These are phyloP conservation scores for Auriscalpium microsporum DNA, from an alignment of 768 basidiomycete genomes.

Conservation along the genomic window DNA sequence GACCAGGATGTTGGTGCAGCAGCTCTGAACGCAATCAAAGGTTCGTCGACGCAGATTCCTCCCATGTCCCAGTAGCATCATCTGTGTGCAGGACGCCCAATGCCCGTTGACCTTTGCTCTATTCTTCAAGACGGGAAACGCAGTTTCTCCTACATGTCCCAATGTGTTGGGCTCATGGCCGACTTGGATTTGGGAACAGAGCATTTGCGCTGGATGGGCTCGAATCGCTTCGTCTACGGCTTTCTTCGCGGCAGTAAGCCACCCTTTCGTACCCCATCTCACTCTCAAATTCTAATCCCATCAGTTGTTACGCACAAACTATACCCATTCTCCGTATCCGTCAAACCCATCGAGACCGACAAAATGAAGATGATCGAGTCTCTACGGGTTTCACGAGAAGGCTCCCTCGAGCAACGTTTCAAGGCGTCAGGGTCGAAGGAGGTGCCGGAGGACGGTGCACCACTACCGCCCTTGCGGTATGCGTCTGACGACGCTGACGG, in stretches of 20 bases:
- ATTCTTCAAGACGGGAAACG: conserved; percentile 59
- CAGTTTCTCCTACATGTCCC: conserved; percentile 74
- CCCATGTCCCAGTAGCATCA: not conserved
- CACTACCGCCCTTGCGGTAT: conserved; percentile 41
- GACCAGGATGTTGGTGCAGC: conserved; percentile 68
- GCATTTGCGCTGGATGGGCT: conserved; percentile 80
- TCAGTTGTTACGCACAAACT: conserved; percentile 51
- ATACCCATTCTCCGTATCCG: conserved; percentile 64
- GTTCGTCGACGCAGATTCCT: conserved; percentile 24
- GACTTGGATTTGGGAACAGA: conserved; percentile 82
- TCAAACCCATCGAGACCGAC: conserved; percentile 62
- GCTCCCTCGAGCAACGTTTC: conserved; percentile 12
- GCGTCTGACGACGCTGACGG: conserved; percentile 38
- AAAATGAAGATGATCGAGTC: conserved; percentile 61
- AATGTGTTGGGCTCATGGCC: conserved; percentile 77
- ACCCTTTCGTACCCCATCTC: not conserved
- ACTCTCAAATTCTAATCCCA: not conserved
- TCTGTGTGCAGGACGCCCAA: conserved; percentile 44
- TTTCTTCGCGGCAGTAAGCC: conserved; percentile 58
- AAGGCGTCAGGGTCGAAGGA: conserved; percentile 5
- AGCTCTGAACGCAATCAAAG: conserved; percentile 74
- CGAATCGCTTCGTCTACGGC: conserved; percentile 67
- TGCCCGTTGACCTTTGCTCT: conserved; percentile 73
- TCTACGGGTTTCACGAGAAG: conserved; percentile 29
- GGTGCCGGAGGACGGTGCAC: conserved; percentile 9